Percentiles rank a stretch among this genome's conserved stretches.
Conservation (phyloP, 2,329 filamentous ascomycete species). For the Fonsecaea erecta region DNA sequence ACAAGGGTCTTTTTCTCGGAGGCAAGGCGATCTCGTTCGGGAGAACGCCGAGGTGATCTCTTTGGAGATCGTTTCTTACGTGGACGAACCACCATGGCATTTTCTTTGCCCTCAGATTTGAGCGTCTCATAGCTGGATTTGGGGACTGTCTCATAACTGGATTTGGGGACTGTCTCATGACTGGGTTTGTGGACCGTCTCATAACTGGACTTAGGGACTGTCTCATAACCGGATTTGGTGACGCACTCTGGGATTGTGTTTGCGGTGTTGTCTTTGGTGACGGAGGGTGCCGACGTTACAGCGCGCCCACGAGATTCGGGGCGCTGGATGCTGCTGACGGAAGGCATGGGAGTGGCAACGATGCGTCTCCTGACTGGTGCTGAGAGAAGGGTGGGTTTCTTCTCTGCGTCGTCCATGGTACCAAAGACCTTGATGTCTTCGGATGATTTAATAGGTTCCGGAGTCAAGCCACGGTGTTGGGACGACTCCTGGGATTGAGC, state of each 20-base stretch:
- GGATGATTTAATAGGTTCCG: constrained; percentile 20
- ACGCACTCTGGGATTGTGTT: neutral
- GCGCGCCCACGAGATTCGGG: constrained; percentile 27
- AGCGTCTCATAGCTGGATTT: constrained; percentile 21
- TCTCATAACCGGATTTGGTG: neutral
- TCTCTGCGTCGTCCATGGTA: constrained; percentile 24
- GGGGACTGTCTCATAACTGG: constrained; percentile 4
- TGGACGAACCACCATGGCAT: constrained; percentile 26
- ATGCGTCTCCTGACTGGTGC: constrained; percentile 38
- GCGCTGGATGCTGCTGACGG: constrained; percentile 14
- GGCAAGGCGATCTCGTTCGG: constrained; percentile 25
- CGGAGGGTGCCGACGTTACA: constrained; percentile 11
- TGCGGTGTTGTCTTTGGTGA: constrained; percentile 22
- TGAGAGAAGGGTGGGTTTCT: constrained; percentile 29
- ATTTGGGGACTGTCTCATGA: neutral
- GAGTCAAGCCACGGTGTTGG: constrained; percentile 22
- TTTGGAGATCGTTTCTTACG: constrained; percentile 25
- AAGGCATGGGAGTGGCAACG: constrained; percentile 36
- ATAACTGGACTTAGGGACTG: constrained; percentile 6
- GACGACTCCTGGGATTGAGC: constrained; percentile 6
- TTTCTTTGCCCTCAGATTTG: constrained; percentile 34
- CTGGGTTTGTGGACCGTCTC: constrained; percentile 16
- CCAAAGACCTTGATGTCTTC: constrained; percentile 29
- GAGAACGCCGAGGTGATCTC: constrained; percentile 22
- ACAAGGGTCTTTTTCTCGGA: constrained; percentile 29